Conservation (phyloP, 352 stramenopile species). For the Globisporangium mamillatum region DNA sequence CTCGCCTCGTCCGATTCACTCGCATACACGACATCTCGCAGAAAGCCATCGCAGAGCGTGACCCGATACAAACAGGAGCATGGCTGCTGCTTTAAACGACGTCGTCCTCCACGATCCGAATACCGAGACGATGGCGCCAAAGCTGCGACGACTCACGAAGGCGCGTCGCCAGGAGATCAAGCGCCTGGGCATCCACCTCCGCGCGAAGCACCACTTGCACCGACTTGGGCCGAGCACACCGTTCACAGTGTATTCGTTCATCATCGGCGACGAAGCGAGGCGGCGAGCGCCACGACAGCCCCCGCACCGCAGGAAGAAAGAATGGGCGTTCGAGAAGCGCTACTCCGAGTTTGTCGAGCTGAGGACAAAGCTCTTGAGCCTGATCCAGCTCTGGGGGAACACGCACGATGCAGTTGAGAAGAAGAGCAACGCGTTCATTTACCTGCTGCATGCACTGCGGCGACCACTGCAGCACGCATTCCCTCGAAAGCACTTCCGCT, state of each 20-base stretch:
- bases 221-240: conserved; percentile 25
- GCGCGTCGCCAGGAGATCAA: conserved; percentile 46
- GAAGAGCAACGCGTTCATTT: neutral
- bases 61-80: no score
- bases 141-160: conserved; percentile 20
- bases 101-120: neutral
- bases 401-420: neutral
- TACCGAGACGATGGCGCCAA: neutral
- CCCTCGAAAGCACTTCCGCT: conserved; percentile 17
- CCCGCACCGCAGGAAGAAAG: neutral
- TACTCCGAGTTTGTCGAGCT: neutral
- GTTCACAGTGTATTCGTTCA: conserved; percentile 41
- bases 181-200: conserved; percentile 46
- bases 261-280: conserved; percentile 19
- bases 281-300: neutral
- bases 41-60: no score
- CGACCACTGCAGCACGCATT: conserved; percentile 11
- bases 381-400: conserved; percentile 2
- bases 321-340: conserved; percentile 4
- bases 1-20: no score
- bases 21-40: no score
- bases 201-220: conserved; percentile 29
- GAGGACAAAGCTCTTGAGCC: neutral
- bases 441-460: neutral
- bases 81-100: neutral